Evolutionary conservation across 805 yeast species (phyloP).

Genomic region (Wickerhamomyces queroliae): DNA sequence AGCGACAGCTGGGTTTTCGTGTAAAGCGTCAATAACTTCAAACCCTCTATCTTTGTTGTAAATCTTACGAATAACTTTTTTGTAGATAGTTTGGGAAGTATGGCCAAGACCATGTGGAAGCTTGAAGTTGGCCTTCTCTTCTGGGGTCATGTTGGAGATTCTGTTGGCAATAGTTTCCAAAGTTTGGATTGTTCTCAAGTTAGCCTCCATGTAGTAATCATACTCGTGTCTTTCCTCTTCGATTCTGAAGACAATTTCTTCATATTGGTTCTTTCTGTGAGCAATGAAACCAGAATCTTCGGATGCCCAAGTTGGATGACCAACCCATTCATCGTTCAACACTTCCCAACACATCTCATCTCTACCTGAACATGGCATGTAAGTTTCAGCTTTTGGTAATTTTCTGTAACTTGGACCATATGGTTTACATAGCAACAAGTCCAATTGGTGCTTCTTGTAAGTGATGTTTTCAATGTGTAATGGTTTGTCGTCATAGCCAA

Average conservation of each 20-base stretch:
- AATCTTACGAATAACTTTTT: conserved; percentile 85
- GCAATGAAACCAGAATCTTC: conserved; percentile 99
- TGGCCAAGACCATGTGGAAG: conserved; percentile 93
- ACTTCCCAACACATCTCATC: conserved; percentile 99
- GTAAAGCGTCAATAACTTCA: conserved; percentile 93
- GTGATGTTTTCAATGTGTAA: conserved; percentile 80
- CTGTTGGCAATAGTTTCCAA: conserved; percentile 92
- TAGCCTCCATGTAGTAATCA: conserved; percentile 93
- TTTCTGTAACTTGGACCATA: conserved; percentile 94
- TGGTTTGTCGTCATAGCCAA: conserved; percentile 83
- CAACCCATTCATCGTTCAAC: conserved; percentile 97
- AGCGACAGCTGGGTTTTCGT: conserved; percentile 91
- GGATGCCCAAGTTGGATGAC: conserved; percentile 99
- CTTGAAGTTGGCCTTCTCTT: conserved; percentile 80
- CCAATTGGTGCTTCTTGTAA: conserved; percentile 87
- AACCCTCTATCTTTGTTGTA: conserved; percentile 94
- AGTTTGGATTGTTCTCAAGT: conserved; percentile 90
- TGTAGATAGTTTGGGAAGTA: conserved; percentile 84
- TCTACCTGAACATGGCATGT: conserved; percentile 96
- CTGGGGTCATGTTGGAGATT: conserved; percentile 86
- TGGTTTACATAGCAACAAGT: conserved; percentile 84
- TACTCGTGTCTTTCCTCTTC: conserved; percentile 98
- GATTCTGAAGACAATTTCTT: conserved; percentile 88
- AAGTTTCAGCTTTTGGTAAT: conserved; percentile 88
- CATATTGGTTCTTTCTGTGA: conserved; percentile 97